Evolutionary conservation across 2,329 filamentous ascomycete genomes (phyloP).

Genomic region (Aspergillus eucalypticola): DNA sequence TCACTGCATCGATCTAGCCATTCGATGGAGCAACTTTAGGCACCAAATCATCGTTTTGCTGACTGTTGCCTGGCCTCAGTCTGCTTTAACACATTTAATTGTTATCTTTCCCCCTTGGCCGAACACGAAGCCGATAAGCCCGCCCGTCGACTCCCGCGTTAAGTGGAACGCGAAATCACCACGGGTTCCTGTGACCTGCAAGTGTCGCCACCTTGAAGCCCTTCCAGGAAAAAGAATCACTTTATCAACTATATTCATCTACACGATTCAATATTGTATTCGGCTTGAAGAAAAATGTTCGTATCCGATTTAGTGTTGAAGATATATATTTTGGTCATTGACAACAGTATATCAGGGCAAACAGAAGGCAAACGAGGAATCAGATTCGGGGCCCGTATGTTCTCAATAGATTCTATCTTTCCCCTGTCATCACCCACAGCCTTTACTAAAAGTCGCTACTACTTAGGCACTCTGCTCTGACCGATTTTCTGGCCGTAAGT

Average conservation of each 20-base stretch:
- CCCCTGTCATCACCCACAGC: background rate
- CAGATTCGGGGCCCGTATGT: conserved; percentile 50
- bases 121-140: conserved; percentile 17
- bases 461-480: conserved; percentile 62
- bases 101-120: background rate
- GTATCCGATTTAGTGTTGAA: conserved; percentile 1
- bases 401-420: background rate
- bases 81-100: background rate
- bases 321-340: background rate
- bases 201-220: background rate
- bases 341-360: conserved; percentile 24
- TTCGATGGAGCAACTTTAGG: conserved; percentile 6
- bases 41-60: conserved; percentile 12
- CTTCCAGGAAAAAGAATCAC: background rate
- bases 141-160: conserved; percentile 31
- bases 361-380: conserved; percentile 34
- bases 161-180: conserved; percentile 46
- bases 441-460: conserved; percentile 19
- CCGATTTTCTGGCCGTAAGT: conserved; percentile 66
- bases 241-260: background rate
- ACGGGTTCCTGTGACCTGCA: conserved; percentile 35
- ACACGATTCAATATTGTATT: background rate
- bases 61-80: background rate
- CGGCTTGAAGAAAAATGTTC: conserved; percentile 16
- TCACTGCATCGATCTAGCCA: conserved; percentile 6